A percentile compares a stretch with the other conserved stretches of the same genome.
Conservation (phyloP, 495 filamentous ascomycete genomes). For the Daldinia bambusicola region DNA sequence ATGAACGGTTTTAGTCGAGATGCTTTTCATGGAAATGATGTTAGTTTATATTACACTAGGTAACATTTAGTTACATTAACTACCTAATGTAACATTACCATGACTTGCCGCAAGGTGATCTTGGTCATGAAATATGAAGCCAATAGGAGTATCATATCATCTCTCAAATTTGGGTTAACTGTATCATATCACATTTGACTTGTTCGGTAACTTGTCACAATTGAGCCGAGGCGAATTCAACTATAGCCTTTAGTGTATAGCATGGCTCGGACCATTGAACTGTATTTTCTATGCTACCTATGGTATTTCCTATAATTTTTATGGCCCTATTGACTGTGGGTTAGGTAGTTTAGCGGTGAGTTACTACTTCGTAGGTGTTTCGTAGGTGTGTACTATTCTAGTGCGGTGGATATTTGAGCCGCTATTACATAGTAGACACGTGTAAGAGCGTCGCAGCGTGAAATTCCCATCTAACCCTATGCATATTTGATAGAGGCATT, state of each 20-base stretch:
- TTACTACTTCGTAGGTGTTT: neutral
- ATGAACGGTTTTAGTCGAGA: neutral
- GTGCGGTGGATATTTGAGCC: neutral
- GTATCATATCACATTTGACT: conserved; percentile 1
- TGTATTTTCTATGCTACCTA: neutral
- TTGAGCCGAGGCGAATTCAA: neutral
- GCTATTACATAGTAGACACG: neutral
- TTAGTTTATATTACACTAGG: neutral
- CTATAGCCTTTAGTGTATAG: too few species aligned
- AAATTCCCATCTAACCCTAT: neutral
- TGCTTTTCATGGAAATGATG: neutral
- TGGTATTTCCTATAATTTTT: neutral
- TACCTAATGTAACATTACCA: neutral
- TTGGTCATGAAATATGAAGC: conserved; percentile 1
- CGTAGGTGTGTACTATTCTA: neutral
- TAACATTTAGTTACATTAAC: too few species aligned
- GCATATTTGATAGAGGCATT: neutral
- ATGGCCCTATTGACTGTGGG: neutral
- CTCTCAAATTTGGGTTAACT: neutral
- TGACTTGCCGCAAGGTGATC: neutral
- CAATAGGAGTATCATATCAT: neutral
- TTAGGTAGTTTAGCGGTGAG: conserved; percentile 1
- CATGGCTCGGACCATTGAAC: neutral
- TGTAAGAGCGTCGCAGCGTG: neutral
- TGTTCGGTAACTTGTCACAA: too few species aligned